Percentiles rank a stretch among this genome's conserved stretches.
These are phyloP conservation scores for Tetrahymena thermophila DNA, from an alignment of 73 alveolate species.

Conservation along the genomic window DNA sequence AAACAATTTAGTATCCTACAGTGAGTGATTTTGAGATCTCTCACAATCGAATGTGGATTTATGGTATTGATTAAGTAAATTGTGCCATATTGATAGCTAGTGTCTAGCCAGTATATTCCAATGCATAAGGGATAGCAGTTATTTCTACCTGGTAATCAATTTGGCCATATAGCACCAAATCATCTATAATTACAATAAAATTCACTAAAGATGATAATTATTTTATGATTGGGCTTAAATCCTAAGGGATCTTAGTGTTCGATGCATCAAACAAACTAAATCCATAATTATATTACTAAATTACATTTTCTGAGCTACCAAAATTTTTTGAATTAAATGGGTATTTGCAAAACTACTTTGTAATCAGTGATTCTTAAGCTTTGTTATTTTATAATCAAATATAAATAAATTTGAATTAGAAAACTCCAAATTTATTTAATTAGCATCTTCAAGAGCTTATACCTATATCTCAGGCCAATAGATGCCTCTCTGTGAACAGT, in stretches of 20 bases:
- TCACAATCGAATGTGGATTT: not conserved
- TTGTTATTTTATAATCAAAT: not conserved
- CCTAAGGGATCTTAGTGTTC: not conserved
- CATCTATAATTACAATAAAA: not conserved
- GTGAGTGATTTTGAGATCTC: not conserved
- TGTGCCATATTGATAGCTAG: not conserved
- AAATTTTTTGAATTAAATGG: not conserved
- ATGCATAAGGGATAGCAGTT: not conserved
- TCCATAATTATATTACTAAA: not conserved
- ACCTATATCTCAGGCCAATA: not conserved
- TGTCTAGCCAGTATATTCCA: not conserved
- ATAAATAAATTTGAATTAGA: not conserved
- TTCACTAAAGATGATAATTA: not conserved
- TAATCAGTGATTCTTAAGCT: not conserved
- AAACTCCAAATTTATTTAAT: not conserved
- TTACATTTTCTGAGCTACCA: not conserved
- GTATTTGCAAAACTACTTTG: not conserved
- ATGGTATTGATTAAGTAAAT: not conserved
- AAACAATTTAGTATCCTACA: not conserved
- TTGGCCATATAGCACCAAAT: not conserved
- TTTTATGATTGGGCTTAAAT: not conserved
- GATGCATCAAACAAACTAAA: not conserved
- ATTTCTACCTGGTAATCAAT: not conserved
- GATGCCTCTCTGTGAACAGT: not conserved
- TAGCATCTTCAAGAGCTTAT: not conserved